A percentile compares a stretch with the other conserved stretches of the same genome.
Conservation (phyloP, 257 asterid species). For the Nicotiana undulata region DNA sequence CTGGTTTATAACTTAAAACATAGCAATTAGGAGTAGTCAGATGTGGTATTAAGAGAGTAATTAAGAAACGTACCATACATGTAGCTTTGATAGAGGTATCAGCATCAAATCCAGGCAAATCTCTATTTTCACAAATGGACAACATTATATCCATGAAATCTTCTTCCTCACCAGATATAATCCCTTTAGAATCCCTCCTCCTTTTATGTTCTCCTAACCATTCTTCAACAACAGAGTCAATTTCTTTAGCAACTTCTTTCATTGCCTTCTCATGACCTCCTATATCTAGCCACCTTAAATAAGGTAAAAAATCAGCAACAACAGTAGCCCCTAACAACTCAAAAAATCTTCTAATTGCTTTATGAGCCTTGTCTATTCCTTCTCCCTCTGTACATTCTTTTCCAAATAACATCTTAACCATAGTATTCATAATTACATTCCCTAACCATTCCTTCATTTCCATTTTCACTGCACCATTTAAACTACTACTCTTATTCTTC, state of each 20-base stretch:
- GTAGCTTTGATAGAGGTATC: constrained; percentile 23
- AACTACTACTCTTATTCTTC: background rate
- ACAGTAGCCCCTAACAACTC: constrained; percentile 9
- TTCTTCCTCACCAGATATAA: background rate
- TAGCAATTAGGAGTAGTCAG: background rate
- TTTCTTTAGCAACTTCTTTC: constrained; percentile 19
- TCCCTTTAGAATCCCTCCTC: background rate
- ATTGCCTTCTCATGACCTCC: constrained; percentile 27
- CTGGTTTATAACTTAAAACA: background rate
- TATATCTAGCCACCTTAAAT: constrained; percentile 18
- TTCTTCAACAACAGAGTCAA: constrained; percentile 15
- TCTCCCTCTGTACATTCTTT: constrained; percentile 8
- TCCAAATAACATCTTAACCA: constrained; percentile 19
- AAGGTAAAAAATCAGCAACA: constrained; percentile 22
- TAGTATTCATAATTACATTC: constrained; percentile 14
- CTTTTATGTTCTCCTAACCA: constrained; percentile 28
- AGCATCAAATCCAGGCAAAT: constrained; percentile 12
- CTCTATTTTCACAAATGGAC: background rate
- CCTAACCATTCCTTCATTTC: constrained; percentile 29
- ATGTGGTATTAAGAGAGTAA: background rate
- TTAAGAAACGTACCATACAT: constrained; percentile 16
- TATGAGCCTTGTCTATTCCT: constrained; percentile 11
- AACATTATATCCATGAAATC: constrained; percentile 28
- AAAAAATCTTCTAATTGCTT: constrained; percentile 16
- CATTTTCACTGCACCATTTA: constrained; percentile 3